phyloP scores from a whole-genome alignment of 306 rosid genomes.

The Senna siamea region DNA sequence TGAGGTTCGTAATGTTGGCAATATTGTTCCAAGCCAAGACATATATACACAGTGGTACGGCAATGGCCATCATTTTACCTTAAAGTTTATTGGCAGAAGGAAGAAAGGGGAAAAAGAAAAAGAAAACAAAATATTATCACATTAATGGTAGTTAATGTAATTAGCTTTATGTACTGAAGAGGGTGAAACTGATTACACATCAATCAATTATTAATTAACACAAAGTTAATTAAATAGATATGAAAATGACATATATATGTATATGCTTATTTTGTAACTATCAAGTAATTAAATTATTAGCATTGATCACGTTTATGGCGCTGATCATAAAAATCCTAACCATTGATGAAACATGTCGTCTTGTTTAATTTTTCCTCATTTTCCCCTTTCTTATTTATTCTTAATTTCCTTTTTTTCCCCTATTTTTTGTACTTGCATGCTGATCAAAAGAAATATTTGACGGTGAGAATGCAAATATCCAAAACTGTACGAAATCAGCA shows the following conservation, averaged over 20 bases:
- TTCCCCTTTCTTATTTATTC: too few species aligned
- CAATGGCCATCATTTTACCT: conserved; percentile 32
- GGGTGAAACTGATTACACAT: not conserved
- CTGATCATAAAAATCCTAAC: too few species aligned
- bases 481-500: not conserved
- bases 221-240: not conserved
- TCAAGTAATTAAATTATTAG: too few species aligned
- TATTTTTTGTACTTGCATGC: too few species aligned
- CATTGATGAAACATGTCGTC: too few species aligned
- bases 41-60: not conserved
- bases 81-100: conserved; percentile 3
- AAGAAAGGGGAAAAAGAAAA: not conserved
- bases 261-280: too few species aligned
- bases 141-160: conserved; percentile 8
- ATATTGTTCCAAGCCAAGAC: conserved; percentile 30
- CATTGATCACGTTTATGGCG: too few species aligned
- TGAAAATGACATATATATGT: too few species aligned
- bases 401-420: too few species aligned
- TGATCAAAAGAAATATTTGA: too few species aligned
- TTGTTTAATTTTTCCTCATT: too few species aligned
- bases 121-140: not conserved
- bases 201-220: not conserved
- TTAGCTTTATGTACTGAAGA: not conserved
- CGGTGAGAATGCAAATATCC: not conserved
- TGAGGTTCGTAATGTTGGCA: conserved; percentile 46